Conservation (phyloP, 495 filamentous ascomycete species). For the Cercophora sp. region DNA sequence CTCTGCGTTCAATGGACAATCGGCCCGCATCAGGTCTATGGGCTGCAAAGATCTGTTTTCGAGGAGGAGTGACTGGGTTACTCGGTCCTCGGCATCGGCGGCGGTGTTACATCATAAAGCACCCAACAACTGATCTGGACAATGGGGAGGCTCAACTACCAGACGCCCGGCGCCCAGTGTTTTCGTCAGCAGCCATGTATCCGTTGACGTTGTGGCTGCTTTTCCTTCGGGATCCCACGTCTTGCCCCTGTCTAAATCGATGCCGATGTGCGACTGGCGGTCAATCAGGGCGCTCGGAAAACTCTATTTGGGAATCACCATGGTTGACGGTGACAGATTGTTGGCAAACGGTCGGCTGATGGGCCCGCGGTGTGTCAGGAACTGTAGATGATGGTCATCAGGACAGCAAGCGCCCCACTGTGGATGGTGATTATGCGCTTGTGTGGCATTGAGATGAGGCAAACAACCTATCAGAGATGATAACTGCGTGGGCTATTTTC, state of each 20-base stretch:
- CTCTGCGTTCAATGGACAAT: too few relatives aligned
- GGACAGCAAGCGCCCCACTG: constrained; percentile 17
- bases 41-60: too few relatives aligned
- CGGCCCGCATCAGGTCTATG: too few relatives aligned
- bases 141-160: constrained; percentile 8
- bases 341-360: constrained; percentile 28
- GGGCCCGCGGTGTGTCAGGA: constrained; percentile 21
- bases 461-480: constrained; percentile 12
- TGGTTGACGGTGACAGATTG: constrained; percentile 2
- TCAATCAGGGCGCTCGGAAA: constrained; percentile 14
- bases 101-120: constrained; percentile 1
- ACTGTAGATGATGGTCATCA: constrained; percentile 19
- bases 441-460: constrained; percentile 11
- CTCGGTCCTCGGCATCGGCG: constrained; percentile 1
- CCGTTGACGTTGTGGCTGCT: neutral
- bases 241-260: neutral
- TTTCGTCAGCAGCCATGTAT: neutral
- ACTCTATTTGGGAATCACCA: constrained; percentile 15
- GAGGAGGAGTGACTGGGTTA: neutral
- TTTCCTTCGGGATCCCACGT: neutral
- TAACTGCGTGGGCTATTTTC: constrained; percentile 10
- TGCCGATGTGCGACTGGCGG: constrained; percentile 15
- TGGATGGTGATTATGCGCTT: neutral
- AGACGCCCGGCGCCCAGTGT: neutral
- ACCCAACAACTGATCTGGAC: too few relatives aligned